Percentiles rank a stretch among this genome's conserved stretches.
These are phyloP conservation scores for Actinidia chinensis DNA, from an alignment of 179 eudicot species.

Conservation along the genomic window DNA sequence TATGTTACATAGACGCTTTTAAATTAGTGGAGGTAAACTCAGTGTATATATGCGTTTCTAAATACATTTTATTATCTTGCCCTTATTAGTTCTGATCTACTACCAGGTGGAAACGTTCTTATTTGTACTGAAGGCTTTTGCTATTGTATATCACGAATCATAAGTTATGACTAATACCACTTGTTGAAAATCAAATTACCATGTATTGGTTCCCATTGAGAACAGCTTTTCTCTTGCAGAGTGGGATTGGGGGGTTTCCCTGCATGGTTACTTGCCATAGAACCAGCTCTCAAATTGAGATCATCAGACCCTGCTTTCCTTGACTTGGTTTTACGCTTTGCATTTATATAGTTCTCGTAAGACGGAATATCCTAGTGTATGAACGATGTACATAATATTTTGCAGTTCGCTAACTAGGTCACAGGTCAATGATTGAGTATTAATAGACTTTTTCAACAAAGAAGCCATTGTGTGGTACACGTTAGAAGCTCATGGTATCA, in stretches of 20 bases:
- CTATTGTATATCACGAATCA: not conserved
- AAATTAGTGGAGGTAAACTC: conserved; percentile 15
- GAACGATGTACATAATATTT: not conserved
- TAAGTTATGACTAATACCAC: too few relatives aligned
- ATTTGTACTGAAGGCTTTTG: not conserved
- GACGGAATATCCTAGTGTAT: not conserved
- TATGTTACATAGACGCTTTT: not conserved
- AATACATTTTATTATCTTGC: not conserved
- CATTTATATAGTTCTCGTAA: not conserved
- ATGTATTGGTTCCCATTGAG: not conserved
- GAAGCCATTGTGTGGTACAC: not conserved
- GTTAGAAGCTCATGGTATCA: not conserved
- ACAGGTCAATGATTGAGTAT: not conserved
- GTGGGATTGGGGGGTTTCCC: conserved; percentile 99
- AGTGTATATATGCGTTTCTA: not conserved
- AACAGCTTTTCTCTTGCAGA: conserved; percentile 46
- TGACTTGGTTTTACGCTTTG: conserved; percentile 53
- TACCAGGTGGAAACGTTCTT: not conserved
- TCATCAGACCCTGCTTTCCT: conserved; percentile 84
- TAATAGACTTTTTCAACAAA: not conserved
- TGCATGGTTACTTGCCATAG: conserved; percentile 80
- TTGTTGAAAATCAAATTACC: not conserved
- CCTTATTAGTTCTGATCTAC: not conserved
- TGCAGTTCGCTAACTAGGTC: not conserved
- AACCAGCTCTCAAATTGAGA: conserved; percentile 74